These are phyloP conservation scores for Gyrodon lividus DNA, from an alignment of 768 basidiomycete species.

Conservation along the genomic window DNA sequence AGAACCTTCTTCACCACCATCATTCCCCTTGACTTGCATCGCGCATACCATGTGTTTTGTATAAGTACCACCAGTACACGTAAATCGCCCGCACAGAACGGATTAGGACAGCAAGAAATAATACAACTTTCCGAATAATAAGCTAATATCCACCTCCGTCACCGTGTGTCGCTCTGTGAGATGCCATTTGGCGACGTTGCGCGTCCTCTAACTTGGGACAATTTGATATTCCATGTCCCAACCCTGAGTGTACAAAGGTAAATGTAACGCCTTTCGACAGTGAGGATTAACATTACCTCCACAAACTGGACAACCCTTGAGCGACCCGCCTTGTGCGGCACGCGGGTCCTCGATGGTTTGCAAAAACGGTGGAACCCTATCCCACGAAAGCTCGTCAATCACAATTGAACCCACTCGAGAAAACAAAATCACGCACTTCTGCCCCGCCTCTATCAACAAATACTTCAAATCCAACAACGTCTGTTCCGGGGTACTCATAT, in stretches of 20 bases:
- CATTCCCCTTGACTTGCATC: not conserved
- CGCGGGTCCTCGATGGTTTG: conserved; percentile 88
- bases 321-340: conserved; percentile 67
- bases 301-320: conserved; percentile 93
- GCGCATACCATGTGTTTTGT: conserved; percentile 9
- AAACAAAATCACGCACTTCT: conserved; percentile 65
- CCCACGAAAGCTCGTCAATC: not conserved
- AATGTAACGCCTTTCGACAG: not conserved
- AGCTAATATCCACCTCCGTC: conserved; percentile 47
- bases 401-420: not conserved
- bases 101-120: not conserved
- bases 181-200: conserved; percentile 87
- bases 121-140: not conserved
- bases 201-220: conserved; percentile 97
- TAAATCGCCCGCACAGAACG: not conserved
- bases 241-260: conserved; percentile 44
- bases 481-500: conserved; percentile 96
- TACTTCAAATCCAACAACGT: conserved; percentile 97
- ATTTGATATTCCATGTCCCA: conserved; percentile 91
- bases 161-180: conserved; percentile 69
- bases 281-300: conserved; percentile 58
- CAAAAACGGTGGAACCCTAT: conserved; percentile 92
- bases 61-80: no score
- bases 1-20: not conserved
- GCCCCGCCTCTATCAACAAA: conserved; percentile 93